Conservation (phyloP, 179 eudicot genomes). For the Heliamphora pulchella region DNA sequence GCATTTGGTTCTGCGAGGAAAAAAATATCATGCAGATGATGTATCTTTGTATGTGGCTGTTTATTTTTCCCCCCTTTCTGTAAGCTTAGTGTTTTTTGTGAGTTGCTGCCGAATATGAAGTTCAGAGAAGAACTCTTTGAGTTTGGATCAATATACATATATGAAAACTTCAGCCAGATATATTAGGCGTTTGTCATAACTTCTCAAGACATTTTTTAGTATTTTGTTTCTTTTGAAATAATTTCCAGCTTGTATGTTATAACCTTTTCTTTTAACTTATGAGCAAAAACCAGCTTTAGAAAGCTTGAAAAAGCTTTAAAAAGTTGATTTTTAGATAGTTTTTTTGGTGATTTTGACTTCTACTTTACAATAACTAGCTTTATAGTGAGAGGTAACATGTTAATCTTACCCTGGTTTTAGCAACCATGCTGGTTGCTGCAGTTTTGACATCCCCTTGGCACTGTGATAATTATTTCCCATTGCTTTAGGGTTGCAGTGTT, state of each 20-base stretch:
- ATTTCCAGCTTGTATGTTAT: too few relatives aligned
- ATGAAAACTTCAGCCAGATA: neutral
- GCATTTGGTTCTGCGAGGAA: constrained; percentile 11
- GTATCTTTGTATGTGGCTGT: constrained; percentile 12
- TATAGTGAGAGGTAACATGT: neutral
- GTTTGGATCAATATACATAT: neutral
- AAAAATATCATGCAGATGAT: constrained; percentile 4
- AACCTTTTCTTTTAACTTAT: too few relatives aligned
- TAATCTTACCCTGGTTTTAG: neutral
- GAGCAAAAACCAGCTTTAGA: too few relatives aligned
- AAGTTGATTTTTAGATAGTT: too few relatives aligned
- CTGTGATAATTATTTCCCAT: neutral
- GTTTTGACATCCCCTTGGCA: neutral
- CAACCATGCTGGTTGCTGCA: neutral
- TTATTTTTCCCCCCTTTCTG: neutral
- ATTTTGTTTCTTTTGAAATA: too few relatives aligned
- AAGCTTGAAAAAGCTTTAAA: too few relatives aligned
- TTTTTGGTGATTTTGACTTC: too few relatives aligned
- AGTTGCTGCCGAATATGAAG: neutral
- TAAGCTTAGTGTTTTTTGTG: neutral
- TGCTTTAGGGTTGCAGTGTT: neutral
- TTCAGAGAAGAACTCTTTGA: neutral
- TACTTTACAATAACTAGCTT: too few relatives aligned
- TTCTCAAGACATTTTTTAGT: too few relatives aligned
- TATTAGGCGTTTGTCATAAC: neutral